Evolutionary conservation across 805 yeast genomes (phyloP), one percentile per base, ranked within the genome.

Genomic region (Teunomyces tritomae): DNA sequence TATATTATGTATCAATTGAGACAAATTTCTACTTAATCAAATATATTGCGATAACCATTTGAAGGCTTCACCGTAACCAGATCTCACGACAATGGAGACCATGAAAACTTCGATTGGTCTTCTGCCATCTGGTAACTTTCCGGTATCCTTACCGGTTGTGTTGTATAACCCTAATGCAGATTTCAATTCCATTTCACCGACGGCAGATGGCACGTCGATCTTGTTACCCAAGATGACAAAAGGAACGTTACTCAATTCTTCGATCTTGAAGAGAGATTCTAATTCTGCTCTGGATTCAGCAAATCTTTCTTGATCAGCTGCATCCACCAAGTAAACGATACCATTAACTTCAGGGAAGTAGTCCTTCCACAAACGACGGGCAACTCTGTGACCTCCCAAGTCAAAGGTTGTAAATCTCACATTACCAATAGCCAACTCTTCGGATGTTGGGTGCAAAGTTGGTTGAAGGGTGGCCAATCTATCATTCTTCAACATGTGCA

Each of bases 281-380:
- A 94, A 80, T 75, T 94, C 99, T 39, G 90, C 89, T 72, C 88
- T 87, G 52, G 96, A 87, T 77, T 94, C 99, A 57, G 87, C 87
- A 60, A 94, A 87, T 71, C 99, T 86, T 67, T 85, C 96, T 33
- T 94, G 85, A 66, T 94, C 99, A 47, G 98, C 98, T 48, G 96
- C 95, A 68, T 94, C 99, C 28, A 94, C 97, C 50, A 94, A 77
- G 70, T 87, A 94, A 28, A 94, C 98, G 57, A 94, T 94, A 48
- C 97, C 99, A 69, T 90, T 88, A 43, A 94, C 99, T 74, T 94
- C 99, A 50, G 99, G 99, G 85, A 94, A 94, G 71, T 94, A 94
- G 69, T 94, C 98, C 67, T 91, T 91, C 99, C 99, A 94, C 65
- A 94, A 83, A 74, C 99, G 89, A 75, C 99, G 91, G 43, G 99